Conservation (phyloP, 2,329 filamentous ascomycete genomes). For the Teratosphaeria viscida region DNA sequence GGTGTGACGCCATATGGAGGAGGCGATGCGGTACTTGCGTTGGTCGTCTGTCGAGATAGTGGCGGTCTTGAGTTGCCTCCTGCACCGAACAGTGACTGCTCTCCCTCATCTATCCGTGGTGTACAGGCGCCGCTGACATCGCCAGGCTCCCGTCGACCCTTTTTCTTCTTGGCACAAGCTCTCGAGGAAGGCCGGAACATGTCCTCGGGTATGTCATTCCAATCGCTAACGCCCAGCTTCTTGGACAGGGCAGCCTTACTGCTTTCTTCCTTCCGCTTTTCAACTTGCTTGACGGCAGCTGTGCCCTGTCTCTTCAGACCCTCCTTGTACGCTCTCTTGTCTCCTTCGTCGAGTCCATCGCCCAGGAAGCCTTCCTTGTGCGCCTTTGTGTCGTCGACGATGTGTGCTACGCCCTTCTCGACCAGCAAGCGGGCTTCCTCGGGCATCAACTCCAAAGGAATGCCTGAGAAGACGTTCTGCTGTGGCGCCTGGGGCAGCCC, state of each 20-base stretch:
- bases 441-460: slow-evolving; percentile 80
- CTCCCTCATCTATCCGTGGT: slow-evolving; percentile 6
- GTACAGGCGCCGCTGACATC: not conserved
- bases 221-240: slow-evolving; percentile 29
- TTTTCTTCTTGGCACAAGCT: slow-evolving; percentile 8
- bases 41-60: not conserved
- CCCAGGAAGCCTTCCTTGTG: slow-evolving; percentile 55
- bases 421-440: slow-evolving; percentile 81
- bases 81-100: slow-evolving; percentile 18
- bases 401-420: slow-evolving; percentile 62
- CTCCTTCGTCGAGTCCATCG: slow-evolving; percentile 39
- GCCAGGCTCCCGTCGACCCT: slow-evolving; percentile 2
- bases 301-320: slow-evolving; percentile 45
- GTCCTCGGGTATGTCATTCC: slow-evolving; percentile 27
- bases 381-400: slow-evolving; percentile 66
- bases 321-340: slow-evolving; percentile 52
- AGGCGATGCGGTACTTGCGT: not conserved
- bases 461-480: slow-evolving; percentile 84
- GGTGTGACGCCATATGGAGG: slow-evolving; percentile 34
- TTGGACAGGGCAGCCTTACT: slow-evolving; percentile 42
- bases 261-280: slow-evolving; percentile 38
- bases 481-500: slow-evolving; percentile 86
- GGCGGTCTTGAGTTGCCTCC: not conserved
- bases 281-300: slow-evolving; percentile 19
- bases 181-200: slow-evolving; percentile 15